Evolutionary conservation across 306 rosid genomes (phyloP), one percentile per base, ranked within the genome.

Genomic region (Cucurbita pepo): DNA sequence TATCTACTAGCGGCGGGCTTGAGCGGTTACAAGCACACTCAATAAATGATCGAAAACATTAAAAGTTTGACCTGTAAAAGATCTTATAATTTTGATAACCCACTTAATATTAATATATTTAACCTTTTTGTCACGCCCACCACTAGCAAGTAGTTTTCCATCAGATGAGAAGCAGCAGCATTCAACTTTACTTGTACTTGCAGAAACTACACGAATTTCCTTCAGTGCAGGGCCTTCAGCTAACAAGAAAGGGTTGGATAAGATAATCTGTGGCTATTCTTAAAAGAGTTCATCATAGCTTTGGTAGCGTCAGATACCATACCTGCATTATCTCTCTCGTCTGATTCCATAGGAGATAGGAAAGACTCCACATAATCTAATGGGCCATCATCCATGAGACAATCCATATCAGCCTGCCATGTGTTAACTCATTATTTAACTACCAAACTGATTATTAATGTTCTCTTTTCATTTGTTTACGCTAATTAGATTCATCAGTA

Each of bases 151-250:
- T 77, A 88, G 82, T 81, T 87, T 91, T 71, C 97, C 97, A 75
- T 91, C 95, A 45, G 87, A 83, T 56, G 97, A 92, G 81, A 92
- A 92, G 81, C 90, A 82, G 76, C 96, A 92, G 51, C 96, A 86
- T 78, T 87, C 92, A 64, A 90, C 77, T 84, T 88, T 83, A 76
- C 57, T 81, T 9, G 84, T 60, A 81, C 96, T 84, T 41, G 89
- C 92, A 66, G 75, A 47, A 79, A 82, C 80, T 67, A 9, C 81
- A 71, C 54, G 78, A 52, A 77, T 80, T 77, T 90, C 93, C 69
- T 74, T 78, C 65, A 90, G 76, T 37, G 82, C 55, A 73, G 77
- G 70, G 47, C 84, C 98, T 88, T 44, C 55, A 43, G 10, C 43
- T 61, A 2, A 69, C 80, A 47, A 77, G 77, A 10, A 76, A 56